A percentile compares a stretch with the other conserved stretches of the same genome.
Conservation (phyloP, 768 basidiomycete species). For the Ramaria rubella region DNA sequence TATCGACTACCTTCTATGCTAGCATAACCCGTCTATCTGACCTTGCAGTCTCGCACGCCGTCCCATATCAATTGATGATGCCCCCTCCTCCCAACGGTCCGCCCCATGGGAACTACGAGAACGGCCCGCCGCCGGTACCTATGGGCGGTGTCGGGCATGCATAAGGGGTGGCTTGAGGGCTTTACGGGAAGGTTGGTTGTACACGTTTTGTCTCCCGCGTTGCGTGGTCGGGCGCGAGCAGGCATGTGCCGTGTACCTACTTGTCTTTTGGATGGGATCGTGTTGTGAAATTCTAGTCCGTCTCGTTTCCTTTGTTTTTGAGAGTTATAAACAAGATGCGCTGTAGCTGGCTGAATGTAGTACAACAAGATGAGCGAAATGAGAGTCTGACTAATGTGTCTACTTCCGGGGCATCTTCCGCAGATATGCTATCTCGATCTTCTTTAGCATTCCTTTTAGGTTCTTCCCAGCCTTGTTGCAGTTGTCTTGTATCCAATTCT, state of each 20-base stretch:
- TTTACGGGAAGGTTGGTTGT: no score
- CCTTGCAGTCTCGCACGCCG: slow-evolving; percentile 80
- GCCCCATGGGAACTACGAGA: slow-evolving; percentile 47
- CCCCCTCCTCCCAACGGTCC: slow-evolving; percentile 59
- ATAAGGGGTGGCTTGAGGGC: slow-evolving; percentile 19
- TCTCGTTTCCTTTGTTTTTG: no score
- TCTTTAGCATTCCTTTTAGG: slow-evolving; percentile 76
- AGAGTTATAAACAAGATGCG: slow-evolving; percentile 3
- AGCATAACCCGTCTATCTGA: slow-evolving; percentile 22
- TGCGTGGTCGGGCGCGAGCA: not conserved
- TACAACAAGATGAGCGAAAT: not conserved
- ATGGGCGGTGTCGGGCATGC: slow-evolving; percentile 71
- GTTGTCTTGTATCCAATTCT: slow-evolving; percentile 77
- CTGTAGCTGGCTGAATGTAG: not conserved
- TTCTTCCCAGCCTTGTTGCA: slow-evolving; percentile 80
- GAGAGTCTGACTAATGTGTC: not conserved
- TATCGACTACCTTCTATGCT: slow-evolving; percentile 21
- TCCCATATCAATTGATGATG: slow-evolving; percentile 92
- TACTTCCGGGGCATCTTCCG: not conserved
- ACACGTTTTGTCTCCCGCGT: not conserved
- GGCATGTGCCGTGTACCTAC: not conserved
- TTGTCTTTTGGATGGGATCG: slow-evolving; percentile 9
- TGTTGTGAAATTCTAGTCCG: slow-evolving; percentile 6
- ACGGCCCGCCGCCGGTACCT: slow-evolving; percentile 58
- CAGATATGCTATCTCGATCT: slow-evolving; percentile 42